Percentiles rank a stretch among this genome's conserved stretches.
Evolutionary conservation across 768 basidiomycete genomes (phyloP).

Genomic region (Hypholoma sublateritium): DNA sequence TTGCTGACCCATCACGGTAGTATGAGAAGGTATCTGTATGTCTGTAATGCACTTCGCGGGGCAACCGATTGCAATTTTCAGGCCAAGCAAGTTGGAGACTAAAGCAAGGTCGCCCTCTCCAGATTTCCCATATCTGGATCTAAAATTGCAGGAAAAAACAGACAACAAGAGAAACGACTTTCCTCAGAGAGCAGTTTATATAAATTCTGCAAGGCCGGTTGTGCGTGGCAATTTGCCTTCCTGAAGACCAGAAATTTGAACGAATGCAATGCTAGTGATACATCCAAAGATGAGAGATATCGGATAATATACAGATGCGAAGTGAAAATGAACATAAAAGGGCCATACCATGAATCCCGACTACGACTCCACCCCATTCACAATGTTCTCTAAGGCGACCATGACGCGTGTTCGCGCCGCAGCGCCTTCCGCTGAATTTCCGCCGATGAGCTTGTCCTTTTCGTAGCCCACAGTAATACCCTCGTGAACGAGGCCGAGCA

Average conservation of each 20-base stretch:
- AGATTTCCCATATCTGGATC: too few species aligned
- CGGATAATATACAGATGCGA: not conserved
- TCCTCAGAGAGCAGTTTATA: too few species aligned
- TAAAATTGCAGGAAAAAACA: too few species aligned
- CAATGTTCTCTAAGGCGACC: constrained; percentile 66
- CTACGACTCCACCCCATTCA: constrained; percentile 24
- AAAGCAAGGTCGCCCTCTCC: too few species aligned
- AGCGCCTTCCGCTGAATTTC: constrained; percentile 55
- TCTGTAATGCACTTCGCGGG: too few species aligned
- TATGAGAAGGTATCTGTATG: too few species aligned
- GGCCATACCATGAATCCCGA: not conserved
- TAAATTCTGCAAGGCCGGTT: too few species aligned
- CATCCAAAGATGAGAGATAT: not conserved
- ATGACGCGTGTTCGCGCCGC: constrained; percentile 65
- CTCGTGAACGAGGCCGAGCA: constrained; percentile 65
- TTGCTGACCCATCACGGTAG: too few species aligned
- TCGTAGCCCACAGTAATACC: constrained; percentile 58
- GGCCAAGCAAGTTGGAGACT: too few species aligned
- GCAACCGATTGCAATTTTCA: too few species aligned
- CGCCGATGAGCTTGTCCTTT: constrained; percentile 52
- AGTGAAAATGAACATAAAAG: not conserved
- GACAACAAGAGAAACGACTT: too few species aligned
- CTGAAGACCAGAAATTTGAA: not conserved
- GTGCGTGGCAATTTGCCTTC: not conserved
- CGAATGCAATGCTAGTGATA: not conserved